phyloP scores from a whole-genome alignment of 768 basidiomycete species.

The Pleurotus sapidus region DNA sequence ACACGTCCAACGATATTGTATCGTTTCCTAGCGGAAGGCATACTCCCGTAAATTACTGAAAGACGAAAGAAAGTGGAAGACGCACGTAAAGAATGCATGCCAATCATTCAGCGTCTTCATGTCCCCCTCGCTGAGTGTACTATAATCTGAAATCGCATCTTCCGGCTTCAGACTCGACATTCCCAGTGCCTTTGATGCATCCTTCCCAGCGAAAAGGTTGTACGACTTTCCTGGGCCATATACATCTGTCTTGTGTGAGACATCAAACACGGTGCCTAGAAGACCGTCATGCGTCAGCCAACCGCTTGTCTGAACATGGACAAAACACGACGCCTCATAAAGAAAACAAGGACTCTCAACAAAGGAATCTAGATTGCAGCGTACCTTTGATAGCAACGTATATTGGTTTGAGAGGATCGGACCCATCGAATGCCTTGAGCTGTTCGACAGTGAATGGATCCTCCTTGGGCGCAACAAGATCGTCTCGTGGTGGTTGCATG shows the following conservation, averaged over 20 bases:
- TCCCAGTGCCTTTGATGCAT: constrained; percentile 86
- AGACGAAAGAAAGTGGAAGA: constrained; percentile 16
- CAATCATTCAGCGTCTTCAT: constrained; percentile 84
- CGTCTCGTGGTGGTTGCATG: constrained; percentile 64
- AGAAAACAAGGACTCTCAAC: no score
- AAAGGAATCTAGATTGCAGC: background rate
- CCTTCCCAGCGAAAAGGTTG: constrained; percentile 89
- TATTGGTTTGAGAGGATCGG: constrained; percentile 63
- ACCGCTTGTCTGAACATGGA: background rate
- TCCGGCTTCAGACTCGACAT: constrained; percentile 84
- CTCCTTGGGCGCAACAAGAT: constrained; percentile 70
- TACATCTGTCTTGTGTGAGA: constrained; percentile 78
- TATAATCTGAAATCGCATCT: constrained; percentile 89
- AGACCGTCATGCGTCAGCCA: no score
- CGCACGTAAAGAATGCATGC: constrained; percentile 84
- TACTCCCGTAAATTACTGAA: constrained; percentile 1
- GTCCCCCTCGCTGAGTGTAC: constrained; percentile 66
- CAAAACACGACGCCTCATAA: background rate
- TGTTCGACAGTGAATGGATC: constrained; percentile 73
- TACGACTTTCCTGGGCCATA: constrained; percentile 84
- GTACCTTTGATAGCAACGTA: constrained; percentile 92
- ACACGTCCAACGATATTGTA: constrained; percentile 88
- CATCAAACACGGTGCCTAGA: constrained; percentile 87
- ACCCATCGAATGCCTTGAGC: constrained; percentile 72
- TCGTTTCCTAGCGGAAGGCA: constrained; percentile 53